A percentile compares a stretch with the other conserved stretches of the same genome.
Evolutionary conservation across 352 stramenopile species (phyloP).

Genomic region (Phytophthora ohioensis): DNA sequence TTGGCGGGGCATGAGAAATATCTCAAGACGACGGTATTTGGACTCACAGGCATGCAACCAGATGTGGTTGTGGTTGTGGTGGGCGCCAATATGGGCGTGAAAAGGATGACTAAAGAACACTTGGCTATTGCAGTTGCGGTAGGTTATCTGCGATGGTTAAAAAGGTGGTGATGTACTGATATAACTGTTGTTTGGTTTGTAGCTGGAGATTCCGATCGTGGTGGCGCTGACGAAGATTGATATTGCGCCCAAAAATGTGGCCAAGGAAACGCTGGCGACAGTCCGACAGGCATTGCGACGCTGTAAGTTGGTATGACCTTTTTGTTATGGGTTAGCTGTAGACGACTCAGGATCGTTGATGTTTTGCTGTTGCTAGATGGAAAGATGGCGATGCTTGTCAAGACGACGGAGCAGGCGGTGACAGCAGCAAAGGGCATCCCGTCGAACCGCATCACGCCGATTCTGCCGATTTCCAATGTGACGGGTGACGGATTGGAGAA

Average conservation of each 20-base stretch:
- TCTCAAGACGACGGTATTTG: slow-evolving; percentile 99
- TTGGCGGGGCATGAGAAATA: slow-evolving; percentile 97
- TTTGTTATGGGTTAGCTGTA: neutral
- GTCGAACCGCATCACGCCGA: slow-evolving; percentile 95
- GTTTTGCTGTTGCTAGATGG: slow-evolving; percentile 56
- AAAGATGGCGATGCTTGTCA: slow-evolving; percentile 95
- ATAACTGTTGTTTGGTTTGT: slow-evolving; percentile 1
- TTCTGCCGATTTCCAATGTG: slow-evolving; percentile 98
- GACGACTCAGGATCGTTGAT: neutral
- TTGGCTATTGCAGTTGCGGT: slow-evolving; percentile 92
- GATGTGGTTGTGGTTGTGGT: slow-evolving; percentile 96
- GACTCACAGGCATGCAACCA: slow-evolving; percentile 96
- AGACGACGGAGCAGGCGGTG: slow-evolving; percentile 84
- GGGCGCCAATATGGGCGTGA: slow-evolving; percentile 95
- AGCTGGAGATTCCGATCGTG: slow-evolving; percentile 94
- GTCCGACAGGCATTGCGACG: slow-evolving; percentile 89
- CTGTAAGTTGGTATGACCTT: slow-evolving; percentile 45
- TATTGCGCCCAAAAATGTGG: slow-evolving; percentile 93
- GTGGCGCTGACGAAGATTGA: slow-evolving; percentile 96
- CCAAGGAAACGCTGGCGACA: slow-evolving; percentile 92
- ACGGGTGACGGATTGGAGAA: slow-evolving; percentile 94
- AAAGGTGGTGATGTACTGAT: neutral
- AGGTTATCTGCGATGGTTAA: slow-evolving; percentile 8
- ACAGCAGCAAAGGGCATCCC: slow-evolving; percentile 90
- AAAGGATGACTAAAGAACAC: slow-evolving; percentile 95